Percentiles rank a stretch among this genome's conserved stretches.
Conservation (phyloP, 2,329 filamentous ascomycete genomes). For the Fusarium pininemorale region DNA sequence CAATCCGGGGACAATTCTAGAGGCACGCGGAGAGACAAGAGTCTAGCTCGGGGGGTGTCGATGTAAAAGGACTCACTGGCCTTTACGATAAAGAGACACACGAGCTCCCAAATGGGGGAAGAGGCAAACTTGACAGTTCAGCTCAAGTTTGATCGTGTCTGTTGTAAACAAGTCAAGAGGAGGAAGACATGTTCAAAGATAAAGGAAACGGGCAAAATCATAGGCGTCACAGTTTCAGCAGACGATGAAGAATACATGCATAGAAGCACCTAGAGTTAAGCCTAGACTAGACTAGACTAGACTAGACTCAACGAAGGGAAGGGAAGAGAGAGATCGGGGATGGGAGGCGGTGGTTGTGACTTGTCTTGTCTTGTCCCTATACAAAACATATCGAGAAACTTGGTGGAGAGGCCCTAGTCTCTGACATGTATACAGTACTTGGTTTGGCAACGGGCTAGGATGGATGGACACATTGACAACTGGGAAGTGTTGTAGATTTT, state of each 20-base stretch:
- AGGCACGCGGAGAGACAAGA: slow-evolving; percentile 15
- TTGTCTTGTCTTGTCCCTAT: background rate
- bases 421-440: slow-evolving; percentile 25
- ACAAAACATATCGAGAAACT: background rate
- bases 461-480: background rate
- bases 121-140: background rate
- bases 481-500: slow-evolving; percentile 13
- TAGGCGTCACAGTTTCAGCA: slow-evolving; percentile 27
- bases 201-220: slow-evolving; percentile 7
- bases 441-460: background rate
- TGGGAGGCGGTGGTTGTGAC: background rate
- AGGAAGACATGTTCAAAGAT: background rate
- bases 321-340: background rate
- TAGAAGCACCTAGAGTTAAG: background rate
- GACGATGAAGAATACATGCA: background rate
- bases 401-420: background rate
- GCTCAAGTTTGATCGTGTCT: background rate
- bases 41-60: background rate
- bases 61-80: background rate
- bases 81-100: background rate
- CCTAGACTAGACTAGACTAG: background rate
- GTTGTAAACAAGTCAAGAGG: background rate
- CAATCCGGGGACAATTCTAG: slow-evolving; percentile 34
- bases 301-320: background rate
- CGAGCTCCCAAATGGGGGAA: slow-evolving; percentile 20